Evolutionary conservation across 371 early-diverging fungal species (phyloP).

Genomic region (Actinomortierella wolfii): DNA sequence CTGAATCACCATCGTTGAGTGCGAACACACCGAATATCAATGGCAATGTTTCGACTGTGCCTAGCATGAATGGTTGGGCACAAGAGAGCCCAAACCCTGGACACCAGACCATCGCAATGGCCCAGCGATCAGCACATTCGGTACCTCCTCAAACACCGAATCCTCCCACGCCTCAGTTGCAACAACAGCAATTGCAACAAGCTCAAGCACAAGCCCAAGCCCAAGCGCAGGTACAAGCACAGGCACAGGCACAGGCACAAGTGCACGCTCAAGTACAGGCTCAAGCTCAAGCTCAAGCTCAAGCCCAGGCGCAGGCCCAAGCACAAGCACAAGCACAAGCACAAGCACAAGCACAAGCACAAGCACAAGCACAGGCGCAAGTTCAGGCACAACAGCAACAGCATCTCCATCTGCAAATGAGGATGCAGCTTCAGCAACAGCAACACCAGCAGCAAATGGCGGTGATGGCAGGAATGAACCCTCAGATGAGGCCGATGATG

Average conservation of each 20-base stretch:
- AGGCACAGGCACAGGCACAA: conserved; percentile 5
- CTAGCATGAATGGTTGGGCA: conserved; percentile 17
- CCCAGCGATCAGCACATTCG: background rate
- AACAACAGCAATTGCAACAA: conserved; percentile 5
- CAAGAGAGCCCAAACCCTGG: conserved; percentile 19
- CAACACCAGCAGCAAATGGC: conserved; percentile 24
- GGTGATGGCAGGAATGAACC: conserved; percentile 17
- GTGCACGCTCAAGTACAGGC: background rate
- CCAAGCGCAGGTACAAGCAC: conserved; percentile 5
- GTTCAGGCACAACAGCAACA: conserved; percentile 8
- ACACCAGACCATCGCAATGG: conserved; percentile 14
- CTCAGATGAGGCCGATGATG: conserved; percentile 26
- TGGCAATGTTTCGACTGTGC: conserved; percentile 7
- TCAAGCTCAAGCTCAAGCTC: background rate
- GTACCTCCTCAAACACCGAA: background rate
- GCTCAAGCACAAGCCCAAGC: conserved; percentile 6
- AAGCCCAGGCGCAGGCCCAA: conserved; percentile 1
- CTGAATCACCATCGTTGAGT: conserved; percentile 9
- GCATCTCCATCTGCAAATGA: too few species aligned
- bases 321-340: conserved; percentile 2
- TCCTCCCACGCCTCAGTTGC: background rate
- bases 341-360: too few species aligned
- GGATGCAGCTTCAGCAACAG: conserved; percentile 11
- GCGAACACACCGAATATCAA: conserved; percentile 7
- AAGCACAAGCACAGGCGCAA: conserved; percentile 7